Evolutionary conservation across 2,329 filamentous ascomycete species (phyloP), one percentile per base, ranked within the genome.

Genomic region (Fusarium guadeloupense): DNA sequence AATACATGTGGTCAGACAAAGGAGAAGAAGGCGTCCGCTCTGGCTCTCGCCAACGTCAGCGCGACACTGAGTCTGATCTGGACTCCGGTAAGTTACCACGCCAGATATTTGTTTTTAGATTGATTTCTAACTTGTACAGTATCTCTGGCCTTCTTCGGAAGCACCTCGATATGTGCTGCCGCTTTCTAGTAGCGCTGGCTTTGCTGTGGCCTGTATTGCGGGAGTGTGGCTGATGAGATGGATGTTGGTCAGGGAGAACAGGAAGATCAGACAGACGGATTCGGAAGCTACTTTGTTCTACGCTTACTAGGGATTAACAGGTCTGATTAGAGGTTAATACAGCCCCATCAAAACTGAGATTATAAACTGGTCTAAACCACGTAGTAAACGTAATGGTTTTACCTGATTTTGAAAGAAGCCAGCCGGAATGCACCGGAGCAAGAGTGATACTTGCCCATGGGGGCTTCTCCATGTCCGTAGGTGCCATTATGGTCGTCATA

Each of bases 11-110:
- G 77, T 1, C 80, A 81, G 58, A 80, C 78, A 1, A 77, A 77
- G 10, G 80, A 82, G 67, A 81, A 82, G 71, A 81, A 78, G 58
- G 79, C 80, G 1, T 76, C 75, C 4, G 74, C 77, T 2, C 70
- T 82, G 5, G 77, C 77, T 9, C 34, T 69, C 1, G 60, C 62
- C 19, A 69, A 69, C 4, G 63, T 64, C 38, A 54, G 58, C 17
- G 64, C 61, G 0, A 69, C 64, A 1, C 25, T 69, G 2, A 64
- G 62, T 16, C 41, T 64, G 2, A 64, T 69, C 16, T 69, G 64
- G 60, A 67, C 66, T 5, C 58, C 66, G 4, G 62, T 62, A 30
- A 45, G 62, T 43, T 33, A 3, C 3, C 6, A 7, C 3, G 1
- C 2, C 5, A 2, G 4, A 6, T 9, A 3, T n/a, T n/a, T n/a